Evolutionary conservation across 257 asterid genomes (phyloP).

Genomic region (Solanum chaucha): DNA sequence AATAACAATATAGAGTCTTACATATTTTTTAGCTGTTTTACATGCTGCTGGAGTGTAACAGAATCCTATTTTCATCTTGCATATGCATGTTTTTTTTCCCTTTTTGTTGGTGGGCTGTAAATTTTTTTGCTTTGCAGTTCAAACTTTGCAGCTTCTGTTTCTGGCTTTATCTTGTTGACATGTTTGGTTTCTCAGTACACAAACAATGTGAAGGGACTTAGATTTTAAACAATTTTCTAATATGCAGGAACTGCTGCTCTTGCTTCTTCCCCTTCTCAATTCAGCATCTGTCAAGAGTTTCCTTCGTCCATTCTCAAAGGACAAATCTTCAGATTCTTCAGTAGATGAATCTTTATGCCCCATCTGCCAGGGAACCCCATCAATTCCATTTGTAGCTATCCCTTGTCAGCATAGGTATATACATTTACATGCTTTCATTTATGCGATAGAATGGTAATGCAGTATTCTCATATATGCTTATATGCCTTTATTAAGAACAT

Average conservation of each 20-base stretch:
- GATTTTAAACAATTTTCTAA: not conserved
- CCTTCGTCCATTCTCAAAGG: slow-evolving; percentile 75
- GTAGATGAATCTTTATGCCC: slow-evolving; percentile 71
- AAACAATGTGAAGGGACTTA: not conserved
- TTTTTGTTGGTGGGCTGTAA: not conserved
- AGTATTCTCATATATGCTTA: not conserved
- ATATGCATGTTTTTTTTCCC: not conserved
- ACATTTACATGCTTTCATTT: not conserved
- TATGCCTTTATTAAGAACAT: not conserved
- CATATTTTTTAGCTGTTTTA: not conserved
- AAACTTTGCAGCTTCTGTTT: not conserved
- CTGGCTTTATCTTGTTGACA: not conserved
- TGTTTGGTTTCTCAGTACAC: not conserved
- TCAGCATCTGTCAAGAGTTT: slow-evolving; percentile 72
- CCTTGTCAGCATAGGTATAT: slow-evolving; percentile 92
- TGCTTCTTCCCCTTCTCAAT: slow-evolving; percentile 91
- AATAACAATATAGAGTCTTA: not conserved
- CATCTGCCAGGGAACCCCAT: slow-evolving; percentile 74
- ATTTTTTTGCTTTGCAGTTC: not conserved
- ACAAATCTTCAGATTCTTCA: slow-evolving; percentile 55
- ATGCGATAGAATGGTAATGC: not conserved
- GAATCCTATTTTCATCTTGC: not conserved
- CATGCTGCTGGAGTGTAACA: not conserved
- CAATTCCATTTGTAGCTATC: slow-evolving; percentile 77
- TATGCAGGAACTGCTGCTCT: slow-evolving; percentile 80